Evolutionary conservation across 202 grass and related monocot species (phyloP).

Genomic region (Hordeum pubiflorum): DNA sequence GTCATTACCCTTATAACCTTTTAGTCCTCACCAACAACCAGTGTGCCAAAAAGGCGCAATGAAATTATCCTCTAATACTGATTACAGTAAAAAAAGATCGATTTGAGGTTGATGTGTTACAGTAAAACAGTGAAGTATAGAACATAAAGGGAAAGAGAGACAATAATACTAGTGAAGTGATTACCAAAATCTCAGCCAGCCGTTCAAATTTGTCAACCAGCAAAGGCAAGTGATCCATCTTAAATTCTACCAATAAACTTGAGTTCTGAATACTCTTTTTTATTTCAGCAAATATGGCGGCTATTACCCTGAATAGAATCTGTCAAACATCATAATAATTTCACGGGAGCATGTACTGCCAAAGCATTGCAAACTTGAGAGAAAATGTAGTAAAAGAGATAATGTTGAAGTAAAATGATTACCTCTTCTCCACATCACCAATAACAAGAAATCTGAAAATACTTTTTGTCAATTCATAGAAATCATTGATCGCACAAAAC

Average conservation of each 20-base stretch:
- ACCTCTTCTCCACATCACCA: constrained; percentile 72
- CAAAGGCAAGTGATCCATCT: constrained; percentile 57
- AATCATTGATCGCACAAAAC: constrained; percentile 73
- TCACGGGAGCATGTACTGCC: constrained; percentile 16
- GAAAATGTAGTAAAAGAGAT: background rate
- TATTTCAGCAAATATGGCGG: constrained; percentile 51
- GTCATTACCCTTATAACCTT: background rate
- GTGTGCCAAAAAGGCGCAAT: background rate
- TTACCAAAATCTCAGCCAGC: constrained; percentile 72
- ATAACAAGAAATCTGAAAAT: constrained; percentile 60
- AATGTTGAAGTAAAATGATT: constrained; percentile 24
- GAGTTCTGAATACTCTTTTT: constrained; percentile 61
- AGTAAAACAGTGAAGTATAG: background rate
- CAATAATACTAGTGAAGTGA: constrained; percentile 27
- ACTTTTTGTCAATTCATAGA: constrained; percentile 57
- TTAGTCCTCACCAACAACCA: background rate
- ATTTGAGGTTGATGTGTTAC: background rate
- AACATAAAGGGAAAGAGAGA: constrained; percentile 6
- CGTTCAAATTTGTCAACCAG: constrained; percentile 53
- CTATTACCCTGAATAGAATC: constrained; percentile 65
- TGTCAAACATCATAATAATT: constrained; percentile 41
- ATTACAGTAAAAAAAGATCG: background rate
- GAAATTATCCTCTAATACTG: background rate
- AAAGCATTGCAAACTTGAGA: constrained; percentile 14
- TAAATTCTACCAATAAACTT: constrained; percentile 65